Evolutionary conservation across 2,329 filamentous ascomycete genomes (phyloP), one percentile per base, ranked within the genome.

Genomic region (Nothopassalora personata): DNA sequence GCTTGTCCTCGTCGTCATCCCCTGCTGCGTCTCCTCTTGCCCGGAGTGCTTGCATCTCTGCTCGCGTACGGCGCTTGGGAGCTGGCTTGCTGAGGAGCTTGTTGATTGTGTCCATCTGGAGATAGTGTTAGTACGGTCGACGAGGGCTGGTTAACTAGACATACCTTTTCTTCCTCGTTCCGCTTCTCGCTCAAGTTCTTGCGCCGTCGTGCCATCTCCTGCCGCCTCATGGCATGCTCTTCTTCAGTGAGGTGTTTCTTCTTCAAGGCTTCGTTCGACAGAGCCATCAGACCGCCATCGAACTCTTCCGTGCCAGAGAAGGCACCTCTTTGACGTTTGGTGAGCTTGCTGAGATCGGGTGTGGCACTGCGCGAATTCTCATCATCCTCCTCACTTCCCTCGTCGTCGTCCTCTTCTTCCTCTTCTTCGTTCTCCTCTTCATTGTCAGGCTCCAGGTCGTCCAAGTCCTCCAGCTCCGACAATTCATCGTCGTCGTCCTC

Each of bases 61-160:
- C 84, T n/a, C 74, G 70, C 4, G 76, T 76, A 23, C 77, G 75
- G 43, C 78, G 76, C 74, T 93, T 92, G 27, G 89, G 87, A 0
- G 89, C 88, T 72, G 92, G 90, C 71, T 92, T 91, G 74, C 91
- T 91, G 54, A 94, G 84, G 1, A 94, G 84, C 69, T 92, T 91
- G 79, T 94, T 92, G 81, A 94, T 93, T 0, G 90, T 94, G 79
- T 93, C 90, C 83, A 91, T 90, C 89, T 92, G 58, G 1, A n/a
- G 19, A 33, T 15, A 39, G 18, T 49, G 58, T 62, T 36, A 48
- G 27, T 18, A 46, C 6, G 10, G 53, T 36, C 19, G n/a, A 27
- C 34, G 19, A 8, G 28, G 2, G 27, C 43, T 31, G 48, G 19
- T 45, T 7, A 13, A 13, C 28, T 28, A 28, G 46, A 63, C 70